Evolutionary conservation across 768 basidiomycete genomes (phyloP).

Genomic region (Lentinus brumalis): DNA sequence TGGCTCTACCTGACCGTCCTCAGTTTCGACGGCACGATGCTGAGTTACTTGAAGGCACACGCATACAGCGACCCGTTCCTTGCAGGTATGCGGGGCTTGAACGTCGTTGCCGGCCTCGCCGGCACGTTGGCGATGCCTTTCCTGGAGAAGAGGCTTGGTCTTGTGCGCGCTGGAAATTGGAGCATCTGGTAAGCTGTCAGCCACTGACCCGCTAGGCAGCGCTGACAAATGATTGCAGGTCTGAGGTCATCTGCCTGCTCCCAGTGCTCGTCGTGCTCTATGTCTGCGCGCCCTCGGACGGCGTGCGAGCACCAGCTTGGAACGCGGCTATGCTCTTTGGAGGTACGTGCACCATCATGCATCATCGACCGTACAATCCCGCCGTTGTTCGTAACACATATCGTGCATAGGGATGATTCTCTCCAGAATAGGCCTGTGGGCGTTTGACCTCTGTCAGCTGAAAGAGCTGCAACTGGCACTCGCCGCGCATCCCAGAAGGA

Average conservation of each 20-base stretch:
- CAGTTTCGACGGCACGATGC: constrained; percentile 55
- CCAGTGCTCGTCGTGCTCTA: constrained; percentile 48
- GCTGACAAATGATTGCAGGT: constrained; percentile 20
- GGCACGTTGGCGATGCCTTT: constrained; percentile 48
- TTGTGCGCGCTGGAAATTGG: constrained; percentile 52
- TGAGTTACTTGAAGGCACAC: constrained; percentile 49
- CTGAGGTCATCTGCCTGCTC: constrained; percentile 44
- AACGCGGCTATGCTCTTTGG: constrained; percentile 45
- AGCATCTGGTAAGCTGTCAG: constrained; percentile 43
- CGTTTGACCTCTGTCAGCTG: constrained; percentile 53
- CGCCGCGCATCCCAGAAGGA: constrained; percentile 44
- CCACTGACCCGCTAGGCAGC: no score
- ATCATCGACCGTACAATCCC: no score
- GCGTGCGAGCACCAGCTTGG: constrained; percentile 29
- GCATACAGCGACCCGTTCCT: constrained; percentile 49
- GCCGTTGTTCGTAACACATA: neutral
- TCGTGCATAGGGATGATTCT: constrained; percentile 43
- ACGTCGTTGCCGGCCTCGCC: constrained; percentile 46
- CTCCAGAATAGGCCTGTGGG: constrained; percentile 51
- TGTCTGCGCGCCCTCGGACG: constrained; percentile 27
- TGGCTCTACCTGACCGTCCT: constrained; percentile 47
- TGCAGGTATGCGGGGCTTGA: constrained; percentile 49
- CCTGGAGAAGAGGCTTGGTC: constrained; percentile 44
- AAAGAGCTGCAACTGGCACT: constrained; percentile 51
- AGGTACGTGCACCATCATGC: constrained; percentile 28